Base-by-base conservation (phyloP, 1,284 basidiomycete genomes). In the Lentinus polychrous region DNA sequence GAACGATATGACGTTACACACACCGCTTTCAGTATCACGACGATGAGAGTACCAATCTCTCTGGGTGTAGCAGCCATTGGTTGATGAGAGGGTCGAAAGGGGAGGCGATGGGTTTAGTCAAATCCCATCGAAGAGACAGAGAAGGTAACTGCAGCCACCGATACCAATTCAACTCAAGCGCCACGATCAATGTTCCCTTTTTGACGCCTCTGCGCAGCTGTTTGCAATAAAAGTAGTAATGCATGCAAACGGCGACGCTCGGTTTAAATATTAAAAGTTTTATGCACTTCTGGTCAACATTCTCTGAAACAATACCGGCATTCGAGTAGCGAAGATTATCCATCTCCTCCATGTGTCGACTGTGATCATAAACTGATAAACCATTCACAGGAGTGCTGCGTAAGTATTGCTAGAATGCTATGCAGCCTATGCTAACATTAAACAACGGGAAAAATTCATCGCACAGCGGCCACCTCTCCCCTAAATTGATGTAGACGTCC, bases 21-120 rank as follows among this genome's bases (percentile, higher is more conserved):
- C 71, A 97, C 94, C 62, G 94, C 94, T 74, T 94, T 94, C 59
- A 95, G 79, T 48, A 98, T 83, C 57, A 99, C 94, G 49, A 91
- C 91, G 58, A 97, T 86, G 65, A 99, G 83, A 27, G 95, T 98
- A 49, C 95, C 95, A 51, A 96, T 86, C 67, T 89, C 84, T 58
- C 76, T 81, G 48, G 58, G 45, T 45, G 45, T 48, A 14, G 49
- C 18, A 34, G 57, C 53, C 56, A 61, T 60, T 51, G 51, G 48
- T n/a, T n/a, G n/a, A 22, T 32, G 23, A 18, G 33, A 31, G 35
- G 18, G 35, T 37, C 35, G 18, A 46, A 37, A 50, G 8, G 2
- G 48, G 31, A 24, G 43, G 43, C 24, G 47, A 39, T 20, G 48
- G 49, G 39, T 44, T 46, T 44, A 43, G 51, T 48, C 43, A 52